These are phyloP conservation scores for Excoecaria agallocha DNA, from an alignment of 345 rosid species.

Conservation along the genomic window DNA sequence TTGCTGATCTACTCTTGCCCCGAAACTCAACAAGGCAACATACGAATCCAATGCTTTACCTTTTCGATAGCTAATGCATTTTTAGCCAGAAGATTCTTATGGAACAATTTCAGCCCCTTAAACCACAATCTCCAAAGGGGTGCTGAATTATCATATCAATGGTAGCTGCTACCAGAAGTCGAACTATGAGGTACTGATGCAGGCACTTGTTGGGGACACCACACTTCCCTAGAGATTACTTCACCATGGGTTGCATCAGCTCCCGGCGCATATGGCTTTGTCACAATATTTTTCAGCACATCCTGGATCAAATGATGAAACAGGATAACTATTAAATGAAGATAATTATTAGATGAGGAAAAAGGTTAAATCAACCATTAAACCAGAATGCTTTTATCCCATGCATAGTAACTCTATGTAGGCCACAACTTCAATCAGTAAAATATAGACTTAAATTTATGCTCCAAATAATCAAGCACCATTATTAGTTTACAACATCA, in stretches of 20 bases:
- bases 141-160: constrained; percentile 15
- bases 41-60: constrained; percentile 1
- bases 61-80: neutral
- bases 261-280: constrained; percentile 76
- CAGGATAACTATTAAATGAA: neutral
- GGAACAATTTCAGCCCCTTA: neutral
- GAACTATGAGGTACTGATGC: constrained; percentile 45
- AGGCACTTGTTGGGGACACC: constrained; percentile 57
- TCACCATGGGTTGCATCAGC: constrained; percentile 34
- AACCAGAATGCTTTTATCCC: neutral
- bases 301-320: constrained; percentile 45
- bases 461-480: neutral
- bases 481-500: neutral
- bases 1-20: too few relatives aligned
- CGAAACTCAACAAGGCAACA: too few relatives aligned
- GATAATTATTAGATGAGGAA: too few relatives aligned
- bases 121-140: neutral
- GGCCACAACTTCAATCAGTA: neutral
- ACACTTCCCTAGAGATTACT: constrained; percentile 49
- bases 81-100: neutral
- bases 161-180: constrained; percentile 56
- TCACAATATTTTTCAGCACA: constrained; percentile 62
- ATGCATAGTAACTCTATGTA: neutral
- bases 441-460: neutral
- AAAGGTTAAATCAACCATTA: neutral